Base-by-base conservation (phyloP, 176 grass and related monocot genomes). In the Sorghum bicolor region DNA sequence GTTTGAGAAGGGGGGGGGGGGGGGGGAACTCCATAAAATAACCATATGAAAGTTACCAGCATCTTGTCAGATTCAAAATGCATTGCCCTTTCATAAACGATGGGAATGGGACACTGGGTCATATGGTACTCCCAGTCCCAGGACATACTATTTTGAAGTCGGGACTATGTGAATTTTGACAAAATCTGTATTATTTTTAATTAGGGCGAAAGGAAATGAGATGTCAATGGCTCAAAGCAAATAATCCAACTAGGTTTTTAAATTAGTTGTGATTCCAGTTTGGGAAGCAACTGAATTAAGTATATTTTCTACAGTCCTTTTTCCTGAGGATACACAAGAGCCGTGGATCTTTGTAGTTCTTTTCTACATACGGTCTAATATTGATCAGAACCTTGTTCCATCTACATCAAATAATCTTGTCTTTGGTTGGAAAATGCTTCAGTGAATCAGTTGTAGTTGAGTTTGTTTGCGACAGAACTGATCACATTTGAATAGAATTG, bases 321-420 rank as follows among this genome's bases (percentile, higher is more conserved):
- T 13, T 63, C 24, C 25, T 13, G 10, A 62, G 12, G 10, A 45
- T 45, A 45, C 43, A 45, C 43, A 15, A 1, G 15, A 17, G 45
- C 45, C 29, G 25, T 63, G 25, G 25, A 63, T 64, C 10, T 64
- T 64, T 63, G 4, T 63, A 29, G 15, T 57, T 81, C 28, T 53
- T 41, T 81, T 72, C n/a, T 16, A 65, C 67, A 75, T 16, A 65
- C 67, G 68, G 14, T n/a, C 20, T 66, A 9, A 41, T 87, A 43
- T 86, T 71, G 25, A 67, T 47, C 24, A 52, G 50, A 45, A 25
- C 47, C 34, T 25, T 72, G 19, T 72, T 38, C 5, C n/a, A 38
- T 22, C 19, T 38, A 39, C 34, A n/a, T 71, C n/a, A 24, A 2
- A 6, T 71, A 43, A 26, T 43, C 37, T 67, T 71, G 68, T 26